Base-by-base conservation (phyloP, 139 green algal species). In the Dunaliella primolecta region DNA sequence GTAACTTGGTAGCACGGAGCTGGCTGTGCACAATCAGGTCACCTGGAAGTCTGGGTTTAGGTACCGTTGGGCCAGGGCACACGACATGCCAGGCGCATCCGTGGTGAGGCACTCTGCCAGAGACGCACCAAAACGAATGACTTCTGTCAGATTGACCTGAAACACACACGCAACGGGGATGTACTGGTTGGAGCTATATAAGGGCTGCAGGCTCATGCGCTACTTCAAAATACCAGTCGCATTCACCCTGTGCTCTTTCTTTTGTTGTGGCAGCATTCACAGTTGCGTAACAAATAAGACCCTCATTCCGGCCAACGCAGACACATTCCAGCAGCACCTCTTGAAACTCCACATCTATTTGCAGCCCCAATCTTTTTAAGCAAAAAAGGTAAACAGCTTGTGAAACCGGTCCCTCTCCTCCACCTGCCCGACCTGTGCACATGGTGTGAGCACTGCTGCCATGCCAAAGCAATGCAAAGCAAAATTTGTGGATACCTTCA, bases 51-150 rank as follows among this genome's bases (percentile, higher is more conserved):
- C 75, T 20, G 75, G 75, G 75, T 80, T 36, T 1, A 80, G 75
- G 29, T 37, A 30, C 11, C 11, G 32, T 11, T 33, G n/a, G 1
- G 75, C 75, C 2, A 33, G 32, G 2, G n/a, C 75, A 11, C 75
- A 80, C 2, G n/a, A 29, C 75, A 80, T 80, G 29, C 75, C 75
- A 11, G 75, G 75, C n/a, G 32, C 30, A 11, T 36, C 29, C n/a
- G 33, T 80, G 75, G 29, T 36, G n/a, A 80, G 75, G 75, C 75
- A 80, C 36, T 80, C 29, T 36, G 75, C 75, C 75, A 80, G 30
- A 23, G 75, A 80, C 2, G 24, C 75, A 23, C 32, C 75, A 32
- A 80, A 32, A 2, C 29, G 32, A 2, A 2, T 36, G 29, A 80
- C n/a, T 11, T 33, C n/a, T 36, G n/a, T 80, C n/a, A 38, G 2